A percentile compares a stretch with the other conserved stretches of the same genome.
phyloP scores from a whole-genome alignment of 2,329 filamentous ascomycete species.

The Pyrenochaeta sp. region DNA sequence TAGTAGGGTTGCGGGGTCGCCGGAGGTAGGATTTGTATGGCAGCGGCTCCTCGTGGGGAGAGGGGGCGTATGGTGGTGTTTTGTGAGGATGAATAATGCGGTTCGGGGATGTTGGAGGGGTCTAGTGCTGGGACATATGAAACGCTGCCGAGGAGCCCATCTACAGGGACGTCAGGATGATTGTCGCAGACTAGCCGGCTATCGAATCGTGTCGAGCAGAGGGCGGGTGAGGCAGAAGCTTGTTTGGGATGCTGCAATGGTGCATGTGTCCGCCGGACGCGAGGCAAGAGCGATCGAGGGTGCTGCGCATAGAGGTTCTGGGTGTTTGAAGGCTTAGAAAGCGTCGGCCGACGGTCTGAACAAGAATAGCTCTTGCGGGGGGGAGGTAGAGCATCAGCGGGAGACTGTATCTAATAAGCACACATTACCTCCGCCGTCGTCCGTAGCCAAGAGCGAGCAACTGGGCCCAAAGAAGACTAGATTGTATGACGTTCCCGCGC shows the following conservation, averaged over 20 bases:
- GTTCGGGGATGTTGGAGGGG: slow-evolving; percentile 20
- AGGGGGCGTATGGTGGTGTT: slow-evolving; percentile 28
- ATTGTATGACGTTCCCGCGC: slow-evolving; percentile 7
- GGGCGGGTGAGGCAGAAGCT: slow-evolving; percentile 30
- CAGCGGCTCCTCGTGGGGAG: slow-evolving; percentile 21
- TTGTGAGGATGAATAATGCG: slow-evolving; percentile 26
- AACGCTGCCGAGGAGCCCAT: slow-evolving; percentile 38
- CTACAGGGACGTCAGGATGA: slow-evolving; percentile 25
- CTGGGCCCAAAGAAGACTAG: slow-evolving; percentile 9
- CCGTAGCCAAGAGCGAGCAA: slow-evolving; percentile 7
- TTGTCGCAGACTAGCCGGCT: slow-evolving; percentile 40
- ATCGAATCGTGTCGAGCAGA: slow-evolving; percentile 26
- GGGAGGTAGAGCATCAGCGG: neutral
- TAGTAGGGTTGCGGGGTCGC: neutral
- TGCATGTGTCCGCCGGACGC: slow-evolving; percentile 8
- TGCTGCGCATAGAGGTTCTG: neutral
- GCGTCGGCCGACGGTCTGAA: neutral
- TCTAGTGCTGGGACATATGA: slow-evolving; percentile 34
- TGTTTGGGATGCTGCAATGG: slow-evolving; percentile 25
- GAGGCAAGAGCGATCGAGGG: slow-evolving; percentile 8
- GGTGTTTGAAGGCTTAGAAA: neutral
- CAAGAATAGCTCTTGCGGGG: neutral
- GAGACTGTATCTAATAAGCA: slow-evolving; percentile 6
- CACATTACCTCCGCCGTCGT: slow-evolving; percentile 11
- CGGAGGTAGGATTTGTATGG: slow-evolving; percentile 2